Base-by-base conservation (phyloP, 2,329 filamentous ascomycete genomes). In the Thelonectria discophora region DNA sequence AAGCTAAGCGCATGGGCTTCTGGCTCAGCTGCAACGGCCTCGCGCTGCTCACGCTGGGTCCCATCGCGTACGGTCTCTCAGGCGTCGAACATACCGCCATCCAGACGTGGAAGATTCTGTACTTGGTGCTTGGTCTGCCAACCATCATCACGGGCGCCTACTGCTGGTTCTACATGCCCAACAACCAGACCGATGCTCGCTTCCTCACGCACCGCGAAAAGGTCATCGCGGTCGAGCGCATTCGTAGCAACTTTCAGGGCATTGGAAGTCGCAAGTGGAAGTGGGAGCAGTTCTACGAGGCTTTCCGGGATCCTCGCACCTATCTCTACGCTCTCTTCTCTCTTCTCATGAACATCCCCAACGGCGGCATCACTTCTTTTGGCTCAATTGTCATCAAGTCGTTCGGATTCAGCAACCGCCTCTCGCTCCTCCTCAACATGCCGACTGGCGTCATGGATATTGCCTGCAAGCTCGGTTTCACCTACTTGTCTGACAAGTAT, bases 401-500 rank as follows among this genome's bases (percentile, higher is more conserved):
- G 0, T 87, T 88, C 52, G 85, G 84, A 5, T 87, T 85, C 66
- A 76, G 78, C 49, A 77, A 79, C 45, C 83, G 86, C 50, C 76
- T 80, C 5, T 85, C 85, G 0, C 84, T 86, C 18, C 75, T 86
- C 0, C 83, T 86, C 74, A 86, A 86, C 64, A 86, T 86, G 64
- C 84, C 84, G 0, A 86, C 86, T 55, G 85, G 85, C 5, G 80
- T 80, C 0, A 83, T 88, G 1, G 85, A 88, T 65, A 80, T 88
- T 13, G 75, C 86, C 27, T 82, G 84, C 0, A 88, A 63, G 13
- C 47, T 63, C 3, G 7, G n/a, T 13, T 66, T 74, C 45, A 69
- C 72, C n/a, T 73, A 58, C 43, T 51, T 70, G 8, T 72, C 72
- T 4, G 71, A 73, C 61, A 63, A 59, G 20, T 60, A 64, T 32